Conservation (phyloP, 805 yeast genomes). For the Scheffersomyces amazonensis region DNA sequence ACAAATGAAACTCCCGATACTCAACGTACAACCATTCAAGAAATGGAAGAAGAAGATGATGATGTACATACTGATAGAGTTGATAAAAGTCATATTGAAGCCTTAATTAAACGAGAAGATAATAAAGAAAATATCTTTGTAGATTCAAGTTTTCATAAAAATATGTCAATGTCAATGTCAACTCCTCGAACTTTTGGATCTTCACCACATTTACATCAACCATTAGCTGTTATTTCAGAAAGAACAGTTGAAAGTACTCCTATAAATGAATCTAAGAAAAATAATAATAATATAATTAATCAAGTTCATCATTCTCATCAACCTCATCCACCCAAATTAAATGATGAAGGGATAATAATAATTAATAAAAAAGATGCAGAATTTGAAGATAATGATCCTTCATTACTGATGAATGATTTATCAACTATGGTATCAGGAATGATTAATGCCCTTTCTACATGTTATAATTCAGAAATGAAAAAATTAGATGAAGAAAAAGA, state of each 20-base stretch:
- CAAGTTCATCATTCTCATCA: conserved; percentile 14
- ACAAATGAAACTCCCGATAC: conserved; percentile 42
- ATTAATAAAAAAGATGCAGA: conserved; percentile 1
- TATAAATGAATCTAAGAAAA: conserved; percentile 5
- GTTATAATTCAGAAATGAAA: conserved; percentile 53
- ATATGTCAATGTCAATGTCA: conserved; percentile 28
- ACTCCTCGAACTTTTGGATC: conserved; percentile 20
- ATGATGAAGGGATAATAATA: conserved; percentile 25
- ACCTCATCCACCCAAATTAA: conserved; percentile 34
- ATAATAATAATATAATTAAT: neutral
- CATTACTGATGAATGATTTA: conserved; percentile 30
- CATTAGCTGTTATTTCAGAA: conserved; percentile 31
- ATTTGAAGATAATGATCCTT: conserved; percentile 14
- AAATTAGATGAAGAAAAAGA: conserved; percentile 28
- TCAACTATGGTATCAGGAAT: conserved; percentile 35
- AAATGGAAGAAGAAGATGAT: conserved; percentile 35
- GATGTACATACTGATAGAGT: conserved; percentile 29
- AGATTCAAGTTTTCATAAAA: conserved; percentile 27
- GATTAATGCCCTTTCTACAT: conserved; percentile 48
- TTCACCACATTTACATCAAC: conserved; percentile 16
- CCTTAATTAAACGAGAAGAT: conserved; percentile 24
- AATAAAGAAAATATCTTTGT: conserved; percentile 49
- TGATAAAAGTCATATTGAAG: conserved; percentile 30
- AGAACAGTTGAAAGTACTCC: conserved; percentile 29
- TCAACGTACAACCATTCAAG: conserved; percentile 42